Base-by-base conservation (phyloP, 2,329 filamentous ascomycete species). In the Diaporthe sp. region DNA sequence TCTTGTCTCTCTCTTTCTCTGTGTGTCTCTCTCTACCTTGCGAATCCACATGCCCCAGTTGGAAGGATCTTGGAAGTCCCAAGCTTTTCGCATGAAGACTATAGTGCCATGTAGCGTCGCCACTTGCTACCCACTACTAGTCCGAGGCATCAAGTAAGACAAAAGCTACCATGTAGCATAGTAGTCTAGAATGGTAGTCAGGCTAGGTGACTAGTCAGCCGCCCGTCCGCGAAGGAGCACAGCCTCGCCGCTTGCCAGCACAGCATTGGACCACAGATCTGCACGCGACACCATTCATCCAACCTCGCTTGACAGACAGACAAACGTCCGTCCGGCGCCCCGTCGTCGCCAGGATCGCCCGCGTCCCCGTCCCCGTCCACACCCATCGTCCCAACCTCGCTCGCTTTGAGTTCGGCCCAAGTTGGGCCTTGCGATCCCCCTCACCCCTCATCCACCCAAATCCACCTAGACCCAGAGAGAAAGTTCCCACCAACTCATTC, bases 191-290 rank as follows among this genome's bases (percentile, higher is more conserved):
- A 44, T 9, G 37, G 12, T 6, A 42, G 37, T 9, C 59, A 46
- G 39, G 25, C 59, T 28, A 49, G 22, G 28, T 65, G 44, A 37
- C 44, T 51, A 67, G 61, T 51, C 44, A 67, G 61, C 44, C 42
- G 39, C 12, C 39, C 31, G 28, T 34, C 42, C 44, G 44, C 19
- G 28, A 37, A 68, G 49, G 49, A 55, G 65, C 49, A 69, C 65
- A 69, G 65, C 65, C 65, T 69, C 65, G 46, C 65, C 34, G 65
- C 65, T 53, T 69, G 65, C 65, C 65, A 69, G 46, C 65, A 55
- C 34, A 69, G 34, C 65, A 39, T 28, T 39, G 65, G 46, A 69
- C 22, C 65, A 51, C 65, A 55, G 65, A 69, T 69, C 65, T 42
- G 65, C 65, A 55, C 65, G 34, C 49, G 65, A 28, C 49, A 42